Conservation (phyloP, 345 rosid genomes). For the Nasturtium officinale region DNA sequence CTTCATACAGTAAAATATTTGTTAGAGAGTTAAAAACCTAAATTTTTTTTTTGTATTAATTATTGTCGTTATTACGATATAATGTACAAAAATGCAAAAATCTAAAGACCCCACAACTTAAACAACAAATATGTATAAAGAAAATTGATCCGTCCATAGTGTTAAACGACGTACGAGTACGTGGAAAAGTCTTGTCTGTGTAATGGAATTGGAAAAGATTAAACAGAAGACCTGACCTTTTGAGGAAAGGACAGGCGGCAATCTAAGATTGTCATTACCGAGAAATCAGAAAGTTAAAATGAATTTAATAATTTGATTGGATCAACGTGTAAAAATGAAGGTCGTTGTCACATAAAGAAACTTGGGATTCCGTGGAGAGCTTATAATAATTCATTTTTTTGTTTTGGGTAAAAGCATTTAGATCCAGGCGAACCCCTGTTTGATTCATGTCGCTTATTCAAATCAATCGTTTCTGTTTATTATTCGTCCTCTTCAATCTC, state of each 20-base stretch:
- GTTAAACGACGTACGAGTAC: too few species aligned
- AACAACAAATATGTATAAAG: too few species aligned
- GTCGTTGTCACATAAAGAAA: conserved; percentile 42
- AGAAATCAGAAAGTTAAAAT: background rate
- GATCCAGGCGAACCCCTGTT: conserved; percentile 45
- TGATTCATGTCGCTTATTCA: conserved; percentile 26
- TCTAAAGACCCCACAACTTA: too few species aligned
- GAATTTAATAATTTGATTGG: conserved; percentile 22
- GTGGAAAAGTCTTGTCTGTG: background rate
- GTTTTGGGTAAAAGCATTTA: conserved; percentile 25
- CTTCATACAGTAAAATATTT: too few species aligned
- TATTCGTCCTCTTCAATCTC: conserved; percentile 19
- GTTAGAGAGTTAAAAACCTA: too few species aligned
- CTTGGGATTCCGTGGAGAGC: conserved; percentile 37
- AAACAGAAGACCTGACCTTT: background rate
- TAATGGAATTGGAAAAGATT: background rate
- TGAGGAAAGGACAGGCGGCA: conserved; percentile 22
- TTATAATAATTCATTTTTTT: background rate
- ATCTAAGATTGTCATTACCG: conserved; percentile 8
- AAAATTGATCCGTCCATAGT: too few species aligned
- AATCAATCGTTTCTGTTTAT: conserved; percentile 15
- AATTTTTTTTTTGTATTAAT: too few species aligned
- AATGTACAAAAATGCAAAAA: too few species aligned
- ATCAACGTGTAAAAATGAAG: conserved; percentile 38
- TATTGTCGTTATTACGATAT: too few species aligned